Base-by-base conservation (phyloP, 139 green algal genomes). In the Limnomonas spitsbergensis region DNA sequence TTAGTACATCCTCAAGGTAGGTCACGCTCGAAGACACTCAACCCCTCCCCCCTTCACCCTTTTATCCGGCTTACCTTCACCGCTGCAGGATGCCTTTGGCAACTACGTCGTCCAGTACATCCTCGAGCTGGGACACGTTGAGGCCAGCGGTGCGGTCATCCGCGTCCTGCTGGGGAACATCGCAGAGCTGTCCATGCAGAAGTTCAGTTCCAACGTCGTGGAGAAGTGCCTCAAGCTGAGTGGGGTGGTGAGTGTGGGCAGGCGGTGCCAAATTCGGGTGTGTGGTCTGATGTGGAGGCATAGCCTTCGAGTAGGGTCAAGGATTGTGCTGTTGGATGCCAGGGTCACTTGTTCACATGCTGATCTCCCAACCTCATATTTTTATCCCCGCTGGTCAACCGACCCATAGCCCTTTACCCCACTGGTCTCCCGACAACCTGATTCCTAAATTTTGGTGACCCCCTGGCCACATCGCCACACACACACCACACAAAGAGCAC, bases 41-140 rank as follows among this genome's bases (percentile, higher is more conserved):
- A n/a, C n/a, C n/a, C n/a, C n/a, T n/a, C n/a, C n/a, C n/a, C n/a
- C n/a, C n/a, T n/a, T n/a, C n/a, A n/a, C n/a, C n/a, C n/a, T n/a
- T n/a, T n/a, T n/a, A n/a, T n/a, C n/a, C n/a, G n/a, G n/a, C n/a
- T n/a, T n/a, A n/a, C n/a, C 47, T 20, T 61, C 20, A 61, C 47
- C 20, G 14, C 31, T 75, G 74, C 92, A 95, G 86, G 93, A 97
- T 78, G 87, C 92, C 0, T 97, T 97, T 85, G 96, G 95, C 75
- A 99, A 99, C 87, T 99, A 99, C 75, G 95, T 98, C 26, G 94
- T 99, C 66, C 96, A 99, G 89, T 99, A 99, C 76, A 91, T 99
- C 34, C 85, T 99, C 80, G 96, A 99, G 83, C 88, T 98, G 71
- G 92, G 93, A 38, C 88, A 97, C 42, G 40, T 83, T 24, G 94